Evolutionary conservation across 1,284 basidiomycete species (phyloP), one percentile per base, ranked within the genome.

Genomic region (Ganoderma leucocontextum): DNA sequence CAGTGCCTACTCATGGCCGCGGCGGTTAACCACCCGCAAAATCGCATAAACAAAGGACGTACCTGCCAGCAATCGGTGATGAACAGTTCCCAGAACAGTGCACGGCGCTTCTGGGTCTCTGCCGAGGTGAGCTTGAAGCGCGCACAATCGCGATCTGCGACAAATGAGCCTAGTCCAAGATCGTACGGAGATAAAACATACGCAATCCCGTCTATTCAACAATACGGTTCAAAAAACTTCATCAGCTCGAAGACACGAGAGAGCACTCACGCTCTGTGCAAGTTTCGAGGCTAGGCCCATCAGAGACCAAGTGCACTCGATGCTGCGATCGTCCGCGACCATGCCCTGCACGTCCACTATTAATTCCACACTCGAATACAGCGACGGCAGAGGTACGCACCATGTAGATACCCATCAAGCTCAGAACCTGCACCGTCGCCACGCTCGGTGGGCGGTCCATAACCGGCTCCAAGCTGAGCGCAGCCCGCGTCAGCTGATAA

Each of bases 381-480:
- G n/a, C 2, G 86, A 2, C n/a, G 10, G 6, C 7, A 33, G 12
- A 9, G 2, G 9, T 2, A 41, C 70, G 19, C 42, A 77, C 91
- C 75, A 91, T 88, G 72, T 90, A 92, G 59, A 92, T 90, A 0
- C 82, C 90, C 82, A 92, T 87, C 61, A 92, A 75, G 41, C 87
- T 85, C 42, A 93, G 74, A 0, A 89, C 83, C 77, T 93, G 91
- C 17, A 93, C 86, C 0, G 90, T 92, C 19, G 87, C 82, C 5
- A 93, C 86, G 22, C 86, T 87, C 0, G 91, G 90, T 1, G 89
- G 87, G 13, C 89, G 80, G 66, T 92, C 90, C 60, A 91, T 75
- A 4, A 92, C 84, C 1, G 90, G 89, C 73, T 91, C 89, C 25
- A 91, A 75, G 47, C 85, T 86, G 72, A 93, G 75, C 39, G 91